Conservation (phyloP, 164 flowering plant species). For the Umbilicus rupestris region DNA sequence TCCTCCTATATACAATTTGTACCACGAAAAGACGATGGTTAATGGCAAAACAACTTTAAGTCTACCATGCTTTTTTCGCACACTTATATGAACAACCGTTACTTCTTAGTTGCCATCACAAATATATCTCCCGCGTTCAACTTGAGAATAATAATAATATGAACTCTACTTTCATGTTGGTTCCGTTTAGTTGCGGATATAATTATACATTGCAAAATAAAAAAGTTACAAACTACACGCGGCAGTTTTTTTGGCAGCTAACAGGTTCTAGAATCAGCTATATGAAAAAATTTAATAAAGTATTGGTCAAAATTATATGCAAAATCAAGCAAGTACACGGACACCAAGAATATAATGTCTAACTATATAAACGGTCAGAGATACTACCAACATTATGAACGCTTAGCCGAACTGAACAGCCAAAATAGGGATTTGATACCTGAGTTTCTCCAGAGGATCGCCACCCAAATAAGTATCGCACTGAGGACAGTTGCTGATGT, state of each 20-base stretch:
- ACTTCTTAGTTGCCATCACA: too few relatives aligned
- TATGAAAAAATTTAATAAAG: background rate
- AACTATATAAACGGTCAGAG: background rate
- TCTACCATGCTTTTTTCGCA: too few relatives aligned
- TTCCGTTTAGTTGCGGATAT: background rate
- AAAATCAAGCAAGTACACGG: too few relatives aligned
- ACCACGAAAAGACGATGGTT: too few relatives aligned
- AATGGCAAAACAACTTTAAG: too few relatives aligned
- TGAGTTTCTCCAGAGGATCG: slow-evolving; percentile 1
- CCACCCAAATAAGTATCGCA: background rate
- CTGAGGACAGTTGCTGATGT: background rate
- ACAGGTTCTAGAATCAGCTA: background rate
- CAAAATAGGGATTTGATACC: background rate
- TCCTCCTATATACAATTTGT: too few relatives aligned
- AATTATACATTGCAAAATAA: background rate
- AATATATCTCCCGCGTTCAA: too few relatives aligned
- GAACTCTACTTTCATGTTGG: background rate
- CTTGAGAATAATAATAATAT: background rate
- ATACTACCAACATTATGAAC: background rate
- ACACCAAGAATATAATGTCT: too few relatives aligned
- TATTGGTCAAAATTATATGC: too few relatives aligned
- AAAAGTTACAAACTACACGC: background rate
- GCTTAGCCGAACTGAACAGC: background rate
- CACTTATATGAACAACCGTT: too few relatives aligned
- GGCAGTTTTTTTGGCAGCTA: background rate